These are phyloP conservation scores for Torrubiellomyces zombiae DNA, from an alignment of 2,329 filamentous ascomycete genomes.

Conservation along the genomic window DNA sequence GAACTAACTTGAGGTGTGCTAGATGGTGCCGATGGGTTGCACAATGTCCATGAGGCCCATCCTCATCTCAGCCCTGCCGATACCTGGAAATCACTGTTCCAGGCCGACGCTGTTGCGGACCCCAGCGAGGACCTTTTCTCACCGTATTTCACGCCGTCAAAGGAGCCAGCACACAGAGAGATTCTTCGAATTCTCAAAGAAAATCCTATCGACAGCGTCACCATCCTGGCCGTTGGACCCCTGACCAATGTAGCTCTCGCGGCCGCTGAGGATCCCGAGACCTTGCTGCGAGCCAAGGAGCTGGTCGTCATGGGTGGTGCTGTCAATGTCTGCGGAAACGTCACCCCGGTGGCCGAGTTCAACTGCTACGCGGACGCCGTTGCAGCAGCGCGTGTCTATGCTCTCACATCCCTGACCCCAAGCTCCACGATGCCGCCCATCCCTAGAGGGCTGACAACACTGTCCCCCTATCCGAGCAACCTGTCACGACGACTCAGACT, in stretches of 20 bases:
- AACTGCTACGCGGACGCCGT: slow-evolving; percentile 83
- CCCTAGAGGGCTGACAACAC: slow-evolving; percentile 28
- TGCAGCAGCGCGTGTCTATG: slow-evolving; percentile 60
- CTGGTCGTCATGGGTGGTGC: slow-evolving; percentile 92
- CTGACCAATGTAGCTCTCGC: slow-evolving; percentile 88
- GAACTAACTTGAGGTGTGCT: slow-evolving; percentile 3
- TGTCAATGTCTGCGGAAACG: slow-evolving; percentile 65
- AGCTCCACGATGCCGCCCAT: slow-evolving; percentile 64
- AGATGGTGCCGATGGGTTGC: slow-evolving; percentile 65
- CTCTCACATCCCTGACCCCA: slow-evolving; percentile 58
- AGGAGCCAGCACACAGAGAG: slow-evolving; percentile 58
- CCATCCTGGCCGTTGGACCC: slow-evolving; percentile 79
- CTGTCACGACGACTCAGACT: slow-evolving; percentile 49
- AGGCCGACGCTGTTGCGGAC: slow-evolving; percentile 13
- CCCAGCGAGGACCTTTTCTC: slow-evolving; percentile 28
- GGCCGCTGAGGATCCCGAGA: slow-evolving; percentile 72
- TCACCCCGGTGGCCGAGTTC: slow-evolving; percentile 78
- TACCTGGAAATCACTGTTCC: slow-evolving; percentile 55
- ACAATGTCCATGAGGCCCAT: slow-evolving; percentile 57
- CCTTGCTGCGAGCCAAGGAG: slow-evolving; percentile 78
- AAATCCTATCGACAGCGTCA: slow-evolving; percentile 69
- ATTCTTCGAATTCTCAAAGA: slow-evolving; percentile 76
- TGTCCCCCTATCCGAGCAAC: slow-evolving; percentile 45
- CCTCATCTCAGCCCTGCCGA: slow-evolving; percentile 60
- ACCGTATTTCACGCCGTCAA: slow-evolving; percentile 59